Conservation (phyloP, 345 rosid species). For the Lepidium sativum region DNA sequence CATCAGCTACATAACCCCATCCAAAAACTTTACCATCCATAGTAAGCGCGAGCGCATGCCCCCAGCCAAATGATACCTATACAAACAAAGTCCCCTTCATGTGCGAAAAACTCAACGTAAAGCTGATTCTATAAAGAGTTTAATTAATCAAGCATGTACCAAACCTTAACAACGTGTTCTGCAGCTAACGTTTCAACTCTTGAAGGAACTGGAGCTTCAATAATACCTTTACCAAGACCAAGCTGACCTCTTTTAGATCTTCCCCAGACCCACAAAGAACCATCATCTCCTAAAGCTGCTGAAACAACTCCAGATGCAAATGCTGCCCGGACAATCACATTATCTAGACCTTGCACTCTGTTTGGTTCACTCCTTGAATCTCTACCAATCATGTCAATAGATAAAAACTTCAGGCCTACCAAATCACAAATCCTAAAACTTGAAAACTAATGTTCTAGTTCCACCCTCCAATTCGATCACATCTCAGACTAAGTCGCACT, state of each 20-base stretch:
- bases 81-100: background rate
- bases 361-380: constrained; percentile 53
- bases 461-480: background rate
- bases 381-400: constrained; percentile 26
- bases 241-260: constrained; percentile 94
- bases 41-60: constrained; percentile 71
- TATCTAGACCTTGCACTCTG: constrained; percentile 58
- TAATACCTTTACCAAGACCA: constrained; percentile 66
- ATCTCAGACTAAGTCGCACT: background rate
- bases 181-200: constrained; percentile 52
- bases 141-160: background rate
- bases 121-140: background rate
- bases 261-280: constrained; percentile 97
- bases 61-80: constrained; percentile 95
- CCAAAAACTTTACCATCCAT: constrained; percentile 69
- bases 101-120: background rate
- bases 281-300: constrained; percentile 65
- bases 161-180: constrained; percentile 69
- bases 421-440: background rate
- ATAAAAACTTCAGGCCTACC: background rate
- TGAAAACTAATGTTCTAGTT: background rate
- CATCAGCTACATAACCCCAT: constrained; percentile 96
- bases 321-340: constrained; percentile 44
- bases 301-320: constrained; percentile 89
- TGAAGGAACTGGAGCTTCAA: constrained; percentile 50